A percentile compares a stretch with the other conserved stretches of the same genome.
Conservation (phyloP, 768 basidiomycete species). For the Termitomyces eurrhizus region DNA sequence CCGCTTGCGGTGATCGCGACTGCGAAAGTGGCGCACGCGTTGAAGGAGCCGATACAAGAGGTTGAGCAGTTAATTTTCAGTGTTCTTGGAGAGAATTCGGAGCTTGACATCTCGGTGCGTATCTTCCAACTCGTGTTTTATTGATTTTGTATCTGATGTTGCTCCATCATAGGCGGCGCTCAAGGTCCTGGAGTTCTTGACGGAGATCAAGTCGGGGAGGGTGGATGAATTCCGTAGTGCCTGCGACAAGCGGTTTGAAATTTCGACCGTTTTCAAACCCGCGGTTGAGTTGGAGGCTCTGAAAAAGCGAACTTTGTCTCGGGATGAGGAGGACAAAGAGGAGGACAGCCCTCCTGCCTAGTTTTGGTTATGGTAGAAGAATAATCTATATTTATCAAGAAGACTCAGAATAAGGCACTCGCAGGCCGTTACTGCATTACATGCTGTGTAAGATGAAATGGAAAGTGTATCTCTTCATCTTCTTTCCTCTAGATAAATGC, state of each 20-base stretch:
- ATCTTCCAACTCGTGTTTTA: background rate
- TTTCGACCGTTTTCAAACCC: constrained; percentile 67
- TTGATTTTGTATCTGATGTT: background rate
- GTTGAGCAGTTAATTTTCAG: constrained; percentile 58
- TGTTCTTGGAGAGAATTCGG: constrained; percentile 36
- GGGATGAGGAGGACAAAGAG: constrained; percentile 11
- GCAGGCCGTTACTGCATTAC: background rate
- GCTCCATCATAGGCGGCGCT: constrained; percentile 44
- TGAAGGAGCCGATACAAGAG: constrained; percentile 51
- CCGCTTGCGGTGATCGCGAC: constrained; percentile 55
- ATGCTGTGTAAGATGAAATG: background rate
- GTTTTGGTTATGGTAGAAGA: background rate
- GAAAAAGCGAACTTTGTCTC: constrained; percentile 21
- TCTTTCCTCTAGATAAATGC: background rate
- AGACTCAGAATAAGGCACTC: background rate
- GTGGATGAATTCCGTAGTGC: constrained; percentile 57
- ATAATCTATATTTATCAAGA: background rate
- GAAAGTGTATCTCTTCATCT: background rate
- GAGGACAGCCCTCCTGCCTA: background rate
- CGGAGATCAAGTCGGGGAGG: constrained; percentile 46
- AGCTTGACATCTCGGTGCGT: constrained; percentile 45
- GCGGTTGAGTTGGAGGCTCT: constrained; percentile 44
- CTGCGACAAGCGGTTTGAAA: constrained; percentile 49
- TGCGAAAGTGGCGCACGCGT: constrained; percentile 49
- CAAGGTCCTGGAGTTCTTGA: constrained; percentile 45